Evolutionary conservation across 352 stramenopile genomes (phyloP).

Genomic region (Pythium angustatum): DNA sequence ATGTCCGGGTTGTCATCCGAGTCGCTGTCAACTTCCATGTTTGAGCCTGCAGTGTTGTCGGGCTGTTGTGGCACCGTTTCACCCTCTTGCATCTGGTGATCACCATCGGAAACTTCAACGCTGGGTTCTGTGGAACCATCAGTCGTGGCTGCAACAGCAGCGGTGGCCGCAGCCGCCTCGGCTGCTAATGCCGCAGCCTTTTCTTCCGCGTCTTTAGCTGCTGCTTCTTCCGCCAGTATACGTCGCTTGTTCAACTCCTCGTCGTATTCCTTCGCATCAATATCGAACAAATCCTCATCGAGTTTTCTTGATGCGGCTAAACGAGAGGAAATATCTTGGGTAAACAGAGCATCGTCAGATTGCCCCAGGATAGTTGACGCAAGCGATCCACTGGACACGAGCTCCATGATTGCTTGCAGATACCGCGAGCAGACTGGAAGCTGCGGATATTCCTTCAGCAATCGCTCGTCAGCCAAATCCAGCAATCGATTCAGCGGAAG

Average conservation of each 20-base stretch:
- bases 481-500: conserved; percentile 74
- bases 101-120: conserved; percentile 21
- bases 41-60: conserved; percentile 39
- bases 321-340: conserved; percentile 38
- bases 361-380: conserved; percentile 56
- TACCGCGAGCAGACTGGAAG: conserved; percentile 83
- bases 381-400: conserved; percentile 72
- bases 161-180: conserved; percentile 5
- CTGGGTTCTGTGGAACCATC: neutral
- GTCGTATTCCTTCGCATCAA: conserved; percentile 74
- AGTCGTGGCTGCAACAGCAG: neutral
- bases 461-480: conserved; percentile 68
- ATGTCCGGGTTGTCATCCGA: conserved; percentile 76
- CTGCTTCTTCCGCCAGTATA: conserved; percentile 45
- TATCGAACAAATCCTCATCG: conserved; percentile 61
- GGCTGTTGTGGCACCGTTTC: conserved; percentile 26
- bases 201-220: conserved; percentile 52
- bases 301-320: conserved; percentile 62
- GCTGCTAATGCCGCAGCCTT: conserved; percentile 26
- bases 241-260: conserved; percentile 48
- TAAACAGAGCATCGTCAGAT: conserved; percentile 52
- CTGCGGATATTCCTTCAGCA: conserved; percentile 75
- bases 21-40: conserved; percentile 86
- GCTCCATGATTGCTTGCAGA: conserved; percentile 81
- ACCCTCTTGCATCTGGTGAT: conserved; percentile 34